Evolutionary conservation across 2,329 filamentous ascomycete genomes (phyloP).

Genomic region (Podosphaera fusca): DNA sequence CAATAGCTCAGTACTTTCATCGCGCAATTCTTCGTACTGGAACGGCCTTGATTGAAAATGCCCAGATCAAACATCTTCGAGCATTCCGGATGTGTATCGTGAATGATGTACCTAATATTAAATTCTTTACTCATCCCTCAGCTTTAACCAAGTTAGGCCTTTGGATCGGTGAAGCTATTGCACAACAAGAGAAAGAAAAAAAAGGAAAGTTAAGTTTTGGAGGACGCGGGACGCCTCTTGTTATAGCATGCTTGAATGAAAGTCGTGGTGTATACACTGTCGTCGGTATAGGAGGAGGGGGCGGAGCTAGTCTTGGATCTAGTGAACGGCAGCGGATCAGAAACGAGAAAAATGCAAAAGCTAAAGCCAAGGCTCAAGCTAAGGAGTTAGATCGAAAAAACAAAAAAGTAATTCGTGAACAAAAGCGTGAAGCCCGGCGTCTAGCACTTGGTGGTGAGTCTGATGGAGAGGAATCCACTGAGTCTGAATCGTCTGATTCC

Average conservation of each 20-base stretch:
- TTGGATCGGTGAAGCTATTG: slow-evolving; percentile 82
- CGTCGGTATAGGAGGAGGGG: slow-evolving; percentile 74
- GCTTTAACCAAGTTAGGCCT: slow-evolving; percentile 81
- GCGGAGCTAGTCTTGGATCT: slow-evolving; percentile 40
- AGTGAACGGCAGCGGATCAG: slow-evolving; percentile 38
- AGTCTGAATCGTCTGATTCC: slow-evolving; percentile 26
- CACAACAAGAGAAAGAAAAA: slow-evolving; percentile 62
- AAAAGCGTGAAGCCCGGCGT: slow-evolving; percentile 35
- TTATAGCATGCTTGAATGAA: slow-evolving; percentile 78
- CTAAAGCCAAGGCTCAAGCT: slow-evolving; percentile 36
- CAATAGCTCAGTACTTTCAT: slow-evolving; percentile 71
- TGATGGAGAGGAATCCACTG: slow-evolving; percentile 28
- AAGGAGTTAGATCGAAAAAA: slow-evolving; percentile 33
- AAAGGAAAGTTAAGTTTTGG: slow-evolving; percentile 47
- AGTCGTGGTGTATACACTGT: slow-evolving; percentile 72
- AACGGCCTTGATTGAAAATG: slow-evolving; percentile 74
- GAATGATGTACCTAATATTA: slow-evolving; percentile 77
- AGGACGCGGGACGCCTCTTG: slow-evolving; percentile 58
- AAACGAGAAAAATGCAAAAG: slow-evolving; percentile 38
- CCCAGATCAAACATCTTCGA: slow-evolving; percentile 75
- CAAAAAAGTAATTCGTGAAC: slow-evolving; percentile 34
- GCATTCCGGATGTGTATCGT: slow-evolving; percentile 91
- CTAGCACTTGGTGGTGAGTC: slow-evolving; percentile 24
- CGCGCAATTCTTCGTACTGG: slow-evolving; percentile 84
- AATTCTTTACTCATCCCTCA: slow-evolving; percentile 79